phyloP scores from a whole-genome alignment of 1,284 basidiomycete species.

The Malassezia vespertilionis region DNA sequence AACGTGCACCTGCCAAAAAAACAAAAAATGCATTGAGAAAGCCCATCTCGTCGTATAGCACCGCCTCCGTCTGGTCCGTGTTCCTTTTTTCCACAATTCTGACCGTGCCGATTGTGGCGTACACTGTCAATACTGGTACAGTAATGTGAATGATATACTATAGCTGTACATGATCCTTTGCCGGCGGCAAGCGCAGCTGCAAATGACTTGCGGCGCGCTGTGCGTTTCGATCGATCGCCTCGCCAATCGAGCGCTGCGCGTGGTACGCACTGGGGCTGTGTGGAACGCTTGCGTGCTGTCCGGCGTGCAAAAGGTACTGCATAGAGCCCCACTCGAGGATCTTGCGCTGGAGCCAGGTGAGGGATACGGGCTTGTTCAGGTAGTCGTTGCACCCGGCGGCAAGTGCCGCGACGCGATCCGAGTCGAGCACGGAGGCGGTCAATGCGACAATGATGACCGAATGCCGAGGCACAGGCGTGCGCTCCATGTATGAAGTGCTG shows the following conservation, averaged over 20 bases:
- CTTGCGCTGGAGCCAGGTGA: slow-evolving; percentile 93
- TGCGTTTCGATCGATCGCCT: slow-evolving; percentile 2
- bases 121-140: slow-evolving; percentile 2
- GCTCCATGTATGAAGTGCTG: background rate
- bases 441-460: slow-evolving; percentile 97
- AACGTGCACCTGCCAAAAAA: background rate
- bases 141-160: background rate
- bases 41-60: slow-evolving; percentile 2
- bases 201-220: slow-evolving; percentile 1
- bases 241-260: background rate
- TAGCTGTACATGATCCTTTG: background rate
- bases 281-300: background rate
- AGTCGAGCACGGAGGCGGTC: slow-evolving; percentile 81
- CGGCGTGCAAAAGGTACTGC: slow-evolving; percentile 46
- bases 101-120: slow-evolving; percentile 5
- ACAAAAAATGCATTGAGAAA: background rate
- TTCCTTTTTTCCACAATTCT: slow-evolving; percentile 7
- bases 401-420: slow-evolving; percentile 85
- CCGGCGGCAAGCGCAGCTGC: slow-evolving; percentile 1
- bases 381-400: slow-evolving; percentile 99
- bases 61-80: slow-evolving; percentile 10
- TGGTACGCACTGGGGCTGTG: background rate
- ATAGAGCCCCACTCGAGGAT: slow-evolving; percentile 85
- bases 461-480: slow-evolving; percentile 54
- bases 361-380: slow-evolving; percentile 87